Percentiles rank a stretch among this genome's conserved stretches.
phyloP scores from a whole-genome alignment of 2,329 filamentous ascomycete genomes.

The Samsoniella hepiali region DNA sequence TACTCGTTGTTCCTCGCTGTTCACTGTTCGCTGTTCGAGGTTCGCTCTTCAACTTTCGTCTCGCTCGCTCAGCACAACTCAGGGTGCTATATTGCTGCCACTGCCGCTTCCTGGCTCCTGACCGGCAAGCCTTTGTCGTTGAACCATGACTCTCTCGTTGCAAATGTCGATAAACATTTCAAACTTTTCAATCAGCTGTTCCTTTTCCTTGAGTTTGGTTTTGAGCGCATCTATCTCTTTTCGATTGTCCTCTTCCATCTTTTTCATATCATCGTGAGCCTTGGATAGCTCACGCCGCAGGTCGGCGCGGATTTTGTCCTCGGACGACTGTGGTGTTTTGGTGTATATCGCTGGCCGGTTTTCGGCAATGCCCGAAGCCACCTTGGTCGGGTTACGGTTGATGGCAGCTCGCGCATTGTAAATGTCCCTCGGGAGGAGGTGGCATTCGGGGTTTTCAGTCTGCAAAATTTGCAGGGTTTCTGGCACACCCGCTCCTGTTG shows the following conservation, averaged over 20 bases:
- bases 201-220: conserved; percentile 59
- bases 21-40: too few species aligned
- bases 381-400: conserved; percentile 61
- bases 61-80: neutral
- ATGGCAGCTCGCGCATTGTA: conserved; percentile 67
- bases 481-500: conserved; percentile 58
- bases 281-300: conserved; percentile 59
- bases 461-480: conserved; percentile 66
- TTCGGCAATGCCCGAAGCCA: conserved; percentile 57
- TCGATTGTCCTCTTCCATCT: conserved; percentile 52
- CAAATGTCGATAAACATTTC: conserved; percentile 70
- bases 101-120: conserved; percentile 23
- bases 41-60: neutral
- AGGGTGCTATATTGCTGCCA: conserved; percentile 1
- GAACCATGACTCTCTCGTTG: conserved; percentile 63
- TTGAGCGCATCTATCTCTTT: conserved; percentile 59
- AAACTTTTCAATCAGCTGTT: conserved; percentile 59
- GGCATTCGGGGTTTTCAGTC: conserved; percentile 60
- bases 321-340: conserved; percentile 60
- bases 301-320: conserved; percentile 62
- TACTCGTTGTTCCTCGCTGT: neutral
- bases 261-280: conserved; percentile 53
- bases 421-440: conserved; percentile 61
- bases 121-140: conserved; percentile 50
- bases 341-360: conserved; percentile 63